phyloP scores from a whole-genome alignment of 2,329 filamentous ascomycete species.

The Lasiodiplodia sp. region DNA sequence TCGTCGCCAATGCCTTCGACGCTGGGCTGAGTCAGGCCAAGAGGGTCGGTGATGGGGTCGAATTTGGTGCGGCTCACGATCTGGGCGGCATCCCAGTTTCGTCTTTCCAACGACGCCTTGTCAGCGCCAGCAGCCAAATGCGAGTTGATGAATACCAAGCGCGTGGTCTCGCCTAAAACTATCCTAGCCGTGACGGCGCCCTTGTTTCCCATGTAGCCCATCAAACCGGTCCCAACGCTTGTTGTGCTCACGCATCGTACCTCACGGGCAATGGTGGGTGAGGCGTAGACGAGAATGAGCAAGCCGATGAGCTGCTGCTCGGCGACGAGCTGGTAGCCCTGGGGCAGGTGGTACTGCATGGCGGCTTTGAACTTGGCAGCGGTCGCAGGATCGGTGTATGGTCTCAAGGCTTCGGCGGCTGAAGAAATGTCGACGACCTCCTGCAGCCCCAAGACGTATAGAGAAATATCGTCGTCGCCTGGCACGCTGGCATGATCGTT shows the following conservation, averaged over 20 bases:
- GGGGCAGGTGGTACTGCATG: constrained; percentile 75
- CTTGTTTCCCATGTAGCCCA: constrained; percentile 97
- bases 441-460: constrained; percentile 91
- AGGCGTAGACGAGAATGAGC: constrained; percentile 83
- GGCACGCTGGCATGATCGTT: constrained; percentile 57
- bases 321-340: constrained; percentile 77
- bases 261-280: constrained; percentile 74
- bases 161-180: constrained; percentile 87
- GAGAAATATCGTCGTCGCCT: constrained; percentile 74
- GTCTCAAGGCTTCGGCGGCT: constrained; percentile 77
- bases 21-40: constrained; percentile 63
- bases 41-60: constrained; percentile 71
- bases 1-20: constrained; percentile 84
- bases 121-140: constrained; percentile 90
- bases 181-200: constrained; percentile 84
- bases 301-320: constrained; percentile 88
- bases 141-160: constrained; percentile 87
- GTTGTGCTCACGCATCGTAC: constrained; percentile 83
- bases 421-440: constrained; percentile 89
- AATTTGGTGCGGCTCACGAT: constrained; percentile 80
- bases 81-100: constrained; percentile 89
- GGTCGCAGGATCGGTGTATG: constrained; percentile 75
- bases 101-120: constrained; percentile 75
- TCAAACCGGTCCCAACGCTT: constrained; percentile 84
- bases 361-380: constrained; percentile 82